Conservation (phyloP, 1,284 basidiomycete species). For the Neotropicomus parvogracilis region DNA sequence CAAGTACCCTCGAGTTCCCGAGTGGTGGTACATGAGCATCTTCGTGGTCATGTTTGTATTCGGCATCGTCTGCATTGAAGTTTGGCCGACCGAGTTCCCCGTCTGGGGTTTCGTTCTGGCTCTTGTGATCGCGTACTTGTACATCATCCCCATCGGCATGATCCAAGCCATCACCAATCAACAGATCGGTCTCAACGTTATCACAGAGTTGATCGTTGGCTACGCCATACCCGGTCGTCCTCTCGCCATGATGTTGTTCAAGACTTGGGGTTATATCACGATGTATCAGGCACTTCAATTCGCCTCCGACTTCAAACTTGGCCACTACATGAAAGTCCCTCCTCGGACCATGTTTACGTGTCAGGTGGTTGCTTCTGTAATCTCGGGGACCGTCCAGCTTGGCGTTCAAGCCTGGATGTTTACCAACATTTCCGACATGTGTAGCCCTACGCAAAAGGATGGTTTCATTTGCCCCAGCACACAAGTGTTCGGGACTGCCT, state of each 20-base stretch:
- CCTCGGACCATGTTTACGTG: conserved; percentile 44
- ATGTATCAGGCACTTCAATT: conserved; percentile 41
- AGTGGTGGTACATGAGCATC: conserved; percentile 65
- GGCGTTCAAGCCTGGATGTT: conserved; percentile 44
- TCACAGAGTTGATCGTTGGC: conserved; percentile 48
- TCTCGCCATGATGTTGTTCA: conserved; percentile 47
- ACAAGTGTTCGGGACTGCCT: conserved; percentile 38
- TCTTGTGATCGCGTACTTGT: conserved; percentile 44
- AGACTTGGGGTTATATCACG: conserved; percentile 38
- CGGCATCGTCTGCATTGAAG: conserved; percentile 53
- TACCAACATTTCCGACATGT: conserved; percentile 31
- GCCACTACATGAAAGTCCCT: conserved; percentile 51
- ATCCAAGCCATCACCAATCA: conserved; percentile 39
- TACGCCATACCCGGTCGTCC: conserved; percentile 43
- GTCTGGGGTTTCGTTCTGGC: conserved; percentile 51
- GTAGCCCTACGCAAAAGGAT: conserved; percentile 17
- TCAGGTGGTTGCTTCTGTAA: conserved; percentile 42
- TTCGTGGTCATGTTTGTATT: conserved; percentile 53
- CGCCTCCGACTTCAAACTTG: conserved; percentile 45
- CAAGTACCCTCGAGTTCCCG: conserved; percentile 65
- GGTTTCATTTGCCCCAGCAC: conserved; percentile 41
- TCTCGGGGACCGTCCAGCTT: conserved; percentile 42
- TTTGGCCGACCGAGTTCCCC: conserved; percentile 57
- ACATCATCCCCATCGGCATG: conserved; percentile 52
- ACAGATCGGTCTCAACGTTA: conserved; percentile 47